Evolutionary conservation across 441 rosid genomes (phyloP), one percentile per base, ranked within the genome.

Genomic region (Metrosideros polymorpha): DNA sequence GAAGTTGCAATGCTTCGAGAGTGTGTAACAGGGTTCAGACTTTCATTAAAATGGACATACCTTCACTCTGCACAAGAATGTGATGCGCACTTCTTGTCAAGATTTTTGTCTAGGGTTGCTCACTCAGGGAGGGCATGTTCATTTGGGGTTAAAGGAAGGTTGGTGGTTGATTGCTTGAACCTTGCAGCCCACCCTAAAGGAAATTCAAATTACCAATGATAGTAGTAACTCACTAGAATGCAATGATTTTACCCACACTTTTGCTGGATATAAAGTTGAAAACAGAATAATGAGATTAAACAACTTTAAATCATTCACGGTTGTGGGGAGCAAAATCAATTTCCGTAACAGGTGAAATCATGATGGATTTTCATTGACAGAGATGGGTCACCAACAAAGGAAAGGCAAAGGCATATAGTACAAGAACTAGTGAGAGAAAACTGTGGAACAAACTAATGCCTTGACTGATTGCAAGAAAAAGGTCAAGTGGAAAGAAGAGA

Each of bases 271-370:
- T 92, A 93, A 92, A 93, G 94, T 88, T 22, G 89, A 86, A 86
- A 92, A 93, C 95, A 94, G 90, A 87, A 95, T 93, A 88, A 95
- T 95, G 93, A 91, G 90, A 90, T 85, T 89, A 92, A 90, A 89
- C 87, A 92, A 86, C 83, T 93, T 92, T 94, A 93, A 85, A 88
- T 84, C 87, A 71, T 89, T 88, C 71, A 79, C 90, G 88, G 90
- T 92, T 93, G 96, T 90, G 97, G 97, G 96, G 93, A 93, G 85
- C 96, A 94, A 92, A 92, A 96, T 95, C 96, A 92, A 94, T 94
- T 39, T 92, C 91, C 94, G 92, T 89, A 94, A 94, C 95, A 90
- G 93, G 91, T 91, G 87, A 94, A 35, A 93, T 92, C 88, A 96
- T 96, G 90, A 94, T 94, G 89, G 88, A 93, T 85, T 92, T 90